Base-by-base conservation (phyloP, 208 protist genomes). In the Acanthamoeba royreba region DNA sequence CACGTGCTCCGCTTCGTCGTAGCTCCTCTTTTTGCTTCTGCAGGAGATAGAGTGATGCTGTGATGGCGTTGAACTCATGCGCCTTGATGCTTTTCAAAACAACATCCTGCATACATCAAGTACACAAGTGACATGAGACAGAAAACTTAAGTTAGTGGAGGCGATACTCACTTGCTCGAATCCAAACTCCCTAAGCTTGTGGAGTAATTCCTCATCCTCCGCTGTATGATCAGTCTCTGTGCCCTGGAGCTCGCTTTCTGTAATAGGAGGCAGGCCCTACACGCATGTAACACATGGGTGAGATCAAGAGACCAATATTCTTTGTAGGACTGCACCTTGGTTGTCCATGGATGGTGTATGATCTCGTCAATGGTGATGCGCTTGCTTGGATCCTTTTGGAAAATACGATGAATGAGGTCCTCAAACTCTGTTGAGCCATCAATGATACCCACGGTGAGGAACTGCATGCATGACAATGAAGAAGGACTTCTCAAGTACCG, bases 301-400 rank as follows among this genome's bases (percentile, higher is more conserved):
- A n/a, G 61, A 4, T 17, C 7, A 35, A 0, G 1, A 38, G 8
- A 17, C 55, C n/a, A 0, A 28, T 8, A n/a, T n/a, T 19, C 25
- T 0, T 55, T 9, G 49, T 55, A 19, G 55, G 19, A 9, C 31
- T 17, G 74, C n/a, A 25, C 83, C 85, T 91, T 92, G 43, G 25
- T 47, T 19, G 85, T 92, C 85, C 85, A 92, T 3, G 85, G 85
- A 53, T 92, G 85, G 55, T 74, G 40, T 35, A 63, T 46, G 85
- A 92, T 92, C 28, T 40, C 85, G 22, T 92, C 85, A 11, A 92
- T 74, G 9, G 35, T 74, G 40, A 92, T 92, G 4, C 85, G 47
- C 55, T 92, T 92, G 42, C 31, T 17, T 13, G 85, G 85, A 17
- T 92, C 85, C 33, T n/a, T 66, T 40, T 92, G 85, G 43, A 92